Evolutionary conservation across 139 green algal genomes (phyloP).

Genomic region (Trebouxia sp.): DNA sequence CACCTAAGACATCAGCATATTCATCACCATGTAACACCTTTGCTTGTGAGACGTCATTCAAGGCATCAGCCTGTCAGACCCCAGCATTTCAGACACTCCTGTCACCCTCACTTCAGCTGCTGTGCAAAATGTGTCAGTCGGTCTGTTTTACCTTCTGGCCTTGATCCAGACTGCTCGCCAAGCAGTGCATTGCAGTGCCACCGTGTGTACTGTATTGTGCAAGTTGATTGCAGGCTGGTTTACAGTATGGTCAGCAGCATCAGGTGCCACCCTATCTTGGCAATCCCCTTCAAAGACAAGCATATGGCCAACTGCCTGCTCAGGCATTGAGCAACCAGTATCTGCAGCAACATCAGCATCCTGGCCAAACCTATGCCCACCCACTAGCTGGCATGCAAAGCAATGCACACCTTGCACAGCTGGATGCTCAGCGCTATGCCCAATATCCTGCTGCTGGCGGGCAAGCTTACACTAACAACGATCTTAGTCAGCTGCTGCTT

Average conservation of each 20-base stretch:
- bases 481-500: constrained; percentile 11
- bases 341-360: background rate
- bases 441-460: background rate
- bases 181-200: background rate
- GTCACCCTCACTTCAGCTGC: no score
- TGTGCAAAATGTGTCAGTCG: no score
- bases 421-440: background rate
- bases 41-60: no score
- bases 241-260: constrained; percentile 10
- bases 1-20: no score
- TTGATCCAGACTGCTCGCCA: no score
- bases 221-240: background rate
- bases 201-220: background rate
- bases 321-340: background rate
- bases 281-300: background rate
- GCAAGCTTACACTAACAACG: background rate
- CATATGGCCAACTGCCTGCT: background rate
- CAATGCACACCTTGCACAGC: background rate
- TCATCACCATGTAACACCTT: no score
- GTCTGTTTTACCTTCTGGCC: no score
- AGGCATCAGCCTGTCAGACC: no score
- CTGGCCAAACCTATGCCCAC: background rate
- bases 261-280: constrained; percentile 1
- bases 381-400: background rate
- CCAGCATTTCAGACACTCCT: no score